These are phyloP conservation scores for Strigomonas culicis DNA, from an alignment of 208 protist species.

Conservation along the genomic window DNA sequence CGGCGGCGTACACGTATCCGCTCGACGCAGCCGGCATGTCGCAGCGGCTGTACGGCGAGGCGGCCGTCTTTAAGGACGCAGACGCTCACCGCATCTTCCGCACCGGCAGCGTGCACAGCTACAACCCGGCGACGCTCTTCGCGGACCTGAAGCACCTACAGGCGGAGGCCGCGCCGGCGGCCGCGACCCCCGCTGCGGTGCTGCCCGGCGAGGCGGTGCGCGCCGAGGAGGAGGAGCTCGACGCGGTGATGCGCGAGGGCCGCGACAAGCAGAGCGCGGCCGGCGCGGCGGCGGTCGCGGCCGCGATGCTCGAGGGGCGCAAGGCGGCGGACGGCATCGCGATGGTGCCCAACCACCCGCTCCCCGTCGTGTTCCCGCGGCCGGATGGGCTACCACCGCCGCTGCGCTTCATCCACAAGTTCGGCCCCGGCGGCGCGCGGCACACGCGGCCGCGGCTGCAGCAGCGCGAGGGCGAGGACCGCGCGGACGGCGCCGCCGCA, in stretches of 20 bases:
- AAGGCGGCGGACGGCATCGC: slow-evolving; percentile 44
- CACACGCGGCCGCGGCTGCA: slow-evolving; percentile 13
- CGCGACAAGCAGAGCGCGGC: slow-evolving; percentile 57
- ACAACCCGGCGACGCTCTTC: slow-evolving; percentile 49
- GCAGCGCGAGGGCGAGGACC: slow-evolving; percentile 16
- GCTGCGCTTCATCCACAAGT: slow-evolving; percentile 41
- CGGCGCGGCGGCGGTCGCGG: slow-evolving; percentile 56
- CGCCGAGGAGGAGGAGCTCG: slow-evolving; percentile 39
- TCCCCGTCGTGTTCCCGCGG: slow-evolving; percentile 56
- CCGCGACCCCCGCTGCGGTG: slow-evolving; percentile 12
- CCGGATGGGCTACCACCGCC: slow-evolving; percentile 35
- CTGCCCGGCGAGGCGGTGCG: background rate
- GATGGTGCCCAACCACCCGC: slow-evolving; percentile 48
- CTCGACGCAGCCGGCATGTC: slow-evolving; percentile 23
- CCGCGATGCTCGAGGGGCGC: slow-evolving; percentile 55
- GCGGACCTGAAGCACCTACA: slow-evolving; percentile 30
- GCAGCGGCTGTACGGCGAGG: slow-evolving; percentile 61
- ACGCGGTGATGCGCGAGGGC: slow-evolving; percentile 51
- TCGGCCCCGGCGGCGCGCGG: slow-evolving; percentile 26
- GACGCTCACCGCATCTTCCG: slow-evolving; percentile 50
- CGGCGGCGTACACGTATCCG: slow-evolving; percentile 34
- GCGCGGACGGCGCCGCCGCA: slow-evolving; percentile 20
- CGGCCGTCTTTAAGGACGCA: slow-evolving; percentile 21
- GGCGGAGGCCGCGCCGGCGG: slow-evolving; percentile 15
- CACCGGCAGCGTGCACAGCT: slow-evolving; percentile 39